Conservation (phyloP, 2,329 filamentous ascomycete species). For the Pochonia chlamydosporia region DNA sequence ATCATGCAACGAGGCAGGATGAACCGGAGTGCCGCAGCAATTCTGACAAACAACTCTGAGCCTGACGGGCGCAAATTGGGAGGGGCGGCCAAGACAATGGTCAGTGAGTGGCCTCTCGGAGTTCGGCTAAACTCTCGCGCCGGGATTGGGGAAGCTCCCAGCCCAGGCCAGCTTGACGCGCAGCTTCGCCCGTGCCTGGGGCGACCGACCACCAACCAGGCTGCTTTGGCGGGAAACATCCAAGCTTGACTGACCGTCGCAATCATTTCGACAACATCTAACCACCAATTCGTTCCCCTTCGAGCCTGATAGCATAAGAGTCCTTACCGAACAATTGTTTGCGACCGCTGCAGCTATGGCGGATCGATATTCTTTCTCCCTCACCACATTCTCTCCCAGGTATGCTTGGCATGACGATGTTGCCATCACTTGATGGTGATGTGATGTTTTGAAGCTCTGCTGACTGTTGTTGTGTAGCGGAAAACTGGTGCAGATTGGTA, state of each 20-base stretch:
- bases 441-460: slow-evolving; percentile 17
- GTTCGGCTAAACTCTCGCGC: slow-evolving; percentile 21
- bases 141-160: slow-evolving; percentile 10
- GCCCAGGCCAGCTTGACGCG: slow-evolving; percentile 27
- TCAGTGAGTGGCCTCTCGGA: slow-evolving; percentile 5
- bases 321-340: neutral
- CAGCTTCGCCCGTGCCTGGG: slow-evolving; percentile 32
- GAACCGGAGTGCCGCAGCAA: neutral
- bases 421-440: slow-evolving; percentile 13
- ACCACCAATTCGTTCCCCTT: slow-evolving; percentile 7
- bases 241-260: slow-evolving; percentile 26
- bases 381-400: slow-evolving; percentile 99
- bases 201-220: slow-evolving; percentile 14
- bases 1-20: slow-evolving; percentile 13
- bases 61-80: neutral
- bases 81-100: neutral
- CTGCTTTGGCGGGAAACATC: slow-evolving; percentile 21
- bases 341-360: slow-evolving; percentile 60
- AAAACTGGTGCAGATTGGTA: slow-evolving; percentile 97
- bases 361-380: slow-evolving; percentile 97
- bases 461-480: slow-evolving; percentile 60
- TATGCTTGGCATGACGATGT: slow-evolving; percentile 41
- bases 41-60: neutral
- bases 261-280: slow-evolving; percentile 12
- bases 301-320: slow-evolving; percentile 10